Evolutionary conservation across 768 basidiomycete genomes (phyloP).

Genomic region (Phlebiopsis flavidoalba): DNA sequence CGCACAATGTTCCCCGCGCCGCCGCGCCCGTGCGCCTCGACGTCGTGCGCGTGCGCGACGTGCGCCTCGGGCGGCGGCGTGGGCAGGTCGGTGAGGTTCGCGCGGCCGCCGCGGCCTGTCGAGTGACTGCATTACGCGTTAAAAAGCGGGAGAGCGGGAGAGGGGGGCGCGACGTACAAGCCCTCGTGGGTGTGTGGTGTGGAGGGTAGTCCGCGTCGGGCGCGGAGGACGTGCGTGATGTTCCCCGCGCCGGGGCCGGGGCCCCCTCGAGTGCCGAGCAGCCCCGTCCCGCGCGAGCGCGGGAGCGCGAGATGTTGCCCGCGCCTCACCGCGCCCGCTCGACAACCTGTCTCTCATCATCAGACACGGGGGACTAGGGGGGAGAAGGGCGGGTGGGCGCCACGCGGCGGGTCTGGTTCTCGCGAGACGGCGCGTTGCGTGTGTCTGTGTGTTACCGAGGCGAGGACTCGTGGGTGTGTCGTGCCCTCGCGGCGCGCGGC

Average conservation of each 20-base stretch:
- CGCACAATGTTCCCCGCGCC: constrained; percentile 55
- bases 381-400: background rate
- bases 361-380: background rate
- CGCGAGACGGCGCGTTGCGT: constrained; percentile 37
- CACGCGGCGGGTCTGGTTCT: constrained; percentile 6
- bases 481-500: constrained; percentile 28
- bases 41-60: constrained; percentile 8
- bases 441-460: constrained; percentile 21
- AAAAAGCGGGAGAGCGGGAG: background rate
- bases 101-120: constrained; percentile 63
- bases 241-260: constrained; percentile 68
- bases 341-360: constrained; percentile 39
- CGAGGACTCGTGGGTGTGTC: too few relatives aligned
- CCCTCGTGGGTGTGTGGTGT: constrained; percentile 26
- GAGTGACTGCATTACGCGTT: constrained; percentile 43
- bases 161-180: constrained; percentile 28
- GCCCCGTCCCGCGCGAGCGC: constrained; percentile 45
- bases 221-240: constrained; percentile 30
- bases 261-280: constrained; percentile 44
- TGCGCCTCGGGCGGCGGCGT: constrained; percentile 19
- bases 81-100: constrained; percentile 42
- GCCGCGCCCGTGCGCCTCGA: constrained; percentile 50
- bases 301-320: constrained; percentile 70
- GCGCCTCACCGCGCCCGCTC: constrained; percentile 80
- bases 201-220: constrained; percentile 17